These are phyloP conservation scores for Agaricus blazei DNA, from an alignment of 768 basidiomycete genomes.

Conservation along the genomic window DNA sequence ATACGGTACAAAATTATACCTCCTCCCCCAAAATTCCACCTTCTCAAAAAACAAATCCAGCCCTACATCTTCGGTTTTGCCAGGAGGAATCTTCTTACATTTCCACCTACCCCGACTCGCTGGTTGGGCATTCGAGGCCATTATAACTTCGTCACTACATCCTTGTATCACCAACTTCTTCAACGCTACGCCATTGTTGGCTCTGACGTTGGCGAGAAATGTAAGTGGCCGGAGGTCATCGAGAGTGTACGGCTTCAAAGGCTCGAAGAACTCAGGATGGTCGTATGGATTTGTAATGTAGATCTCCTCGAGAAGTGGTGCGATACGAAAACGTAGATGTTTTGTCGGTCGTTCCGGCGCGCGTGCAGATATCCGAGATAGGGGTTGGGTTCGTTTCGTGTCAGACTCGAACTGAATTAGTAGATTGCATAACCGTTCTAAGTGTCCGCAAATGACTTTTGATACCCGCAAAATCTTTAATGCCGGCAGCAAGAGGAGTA, in stretches of 20 bases:
- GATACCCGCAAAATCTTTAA: conserved; percentile 6
- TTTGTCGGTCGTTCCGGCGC: background rate
- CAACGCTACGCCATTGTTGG: conserved; percentile 6
- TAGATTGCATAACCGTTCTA: conserved; percentile 1
- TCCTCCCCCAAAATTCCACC: background rate
- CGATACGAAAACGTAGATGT: conserved; percentile 2
- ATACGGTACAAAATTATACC: background rate
- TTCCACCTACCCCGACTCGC: background rate
- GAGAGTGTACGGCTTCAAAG: background rate
- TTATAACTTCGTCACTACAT: background rate
- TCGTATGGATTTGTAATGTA: background rate
- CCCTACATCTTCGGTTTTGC: background rate
- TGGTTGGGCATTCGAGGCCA: background rate
- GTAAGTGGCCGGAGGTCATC: conserved; percentile 3
- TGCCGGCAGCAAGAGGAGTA: conserved; percentile 3
- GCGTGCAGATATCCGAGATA: background rate
- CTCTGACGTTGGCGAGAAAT: conserved; percentile 4
- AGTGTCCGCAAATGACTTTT: background rate
- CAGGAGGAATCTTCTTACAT: too few species aligned
- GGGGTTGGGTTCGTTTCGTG: background rate
- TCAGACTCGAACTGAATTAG: conserved; percentile 2
- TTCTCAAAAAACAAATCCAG: background rate
- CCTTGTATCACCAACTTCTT: conserved; percentile 8
- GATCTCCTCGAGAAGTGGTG: conserved; percentile 5
- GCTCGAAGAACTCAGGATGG: conserved; percentile 1